A percentile compares a stretch with the other conserved stretches of the same genome.
Conservation (phyloP, 1,284 basidiomycete species). For the Pascua sp. region DNA sequence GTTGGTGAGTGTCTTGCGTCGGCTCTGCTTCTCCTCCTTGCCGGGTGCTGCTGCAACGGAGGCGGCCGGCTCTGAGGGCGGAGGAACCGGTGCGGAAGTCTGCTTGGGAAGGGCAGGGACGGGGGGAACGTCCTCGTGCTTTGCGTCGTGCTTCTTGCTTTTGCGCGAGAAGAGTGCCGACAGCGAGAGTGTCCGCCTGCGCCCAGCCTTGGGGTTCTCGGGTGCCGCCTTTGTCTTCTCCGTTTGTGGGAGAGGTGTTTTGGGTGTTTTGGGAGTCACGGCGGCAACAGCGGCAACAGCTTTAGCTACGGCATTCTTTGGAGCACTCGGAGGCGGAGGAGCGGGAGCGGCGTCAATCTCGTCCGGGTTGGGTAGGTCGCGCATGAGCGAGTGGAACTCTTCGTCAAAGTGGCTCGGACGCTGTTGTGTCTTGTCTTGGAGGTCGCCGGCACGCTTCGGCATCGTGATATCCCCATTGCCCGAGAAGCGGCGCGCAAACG, state of each 20-base stretch:
- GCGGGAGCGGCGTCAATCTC: neutral
- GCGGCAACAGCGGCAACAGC: no score
- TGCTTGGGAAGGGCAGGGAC: neutral
- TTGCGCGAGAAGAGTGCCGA: conserved; percentile 15
- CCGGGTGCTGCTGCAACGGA: no score
- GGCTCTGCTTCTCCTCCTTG: neutral
- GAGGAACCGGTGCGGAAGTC: neutral
- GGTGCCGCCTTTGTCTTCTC: no score
- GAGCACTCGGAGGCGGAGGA: neutral
- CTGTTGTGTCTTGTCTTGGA: neutral
- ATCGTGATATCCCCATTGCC: no score
- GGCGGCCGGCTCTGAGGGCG: neutral
- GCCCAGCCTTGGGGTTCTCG: neutral
- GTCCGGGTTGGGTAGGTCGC: neutral
- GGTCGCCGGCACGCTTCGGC: no score
- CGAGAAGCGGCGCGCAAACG: no score
- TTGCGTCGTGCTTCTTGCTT: conserved; percentile 5
- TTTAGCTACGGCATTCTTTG: neutral
- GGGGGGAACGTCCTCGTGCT: conserved; percentile 1
- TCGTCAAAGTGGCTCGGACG: neutral
- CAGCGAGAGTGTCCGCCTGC: conserved; percentile 11
- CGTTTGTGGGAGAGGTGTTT: neutral
- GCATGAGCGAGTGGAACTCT: conserved; percentile 1
- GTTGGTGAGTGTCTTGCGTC: conserved; percentile 11
- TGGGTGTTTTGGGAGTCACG: neutral